A percentile compares a stretch with the other conserved stretches of the same genome.
Evolutionary conservation across 306 rosid species (phyloP).

Genomic region (Fagus crenata): DNA sequence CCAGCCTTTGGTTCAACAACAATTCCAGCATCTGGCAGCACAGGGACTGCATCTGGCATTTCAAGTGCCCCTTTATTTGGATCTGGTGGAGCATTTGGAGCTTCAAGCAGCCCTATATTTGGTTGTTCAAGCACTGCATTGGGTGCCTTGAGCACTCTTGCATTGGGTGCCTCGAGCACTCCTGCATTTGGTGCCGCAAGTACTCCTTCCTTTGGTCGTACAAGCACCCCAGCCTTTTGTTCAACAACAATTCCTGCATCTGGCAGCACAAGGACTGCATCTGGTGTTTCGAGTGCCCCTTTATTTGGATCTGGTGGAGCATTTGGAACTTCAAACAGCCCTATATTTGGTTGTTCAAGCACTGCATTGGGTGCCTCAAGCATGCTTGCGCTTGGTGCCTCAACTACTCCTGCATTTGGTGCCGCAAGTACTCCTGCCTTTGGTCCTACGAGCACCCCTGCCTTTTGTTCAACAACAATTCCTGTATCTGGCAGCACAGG

Average conservation of each 20-base stretch:
- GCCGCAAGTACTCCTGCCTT: conserved; percentile 71
- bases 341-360: conserved; percentile 34
- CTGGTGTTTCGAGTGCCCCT: conserved; percentile 58
- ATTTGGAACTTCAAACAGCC: conserved; percentile 68
- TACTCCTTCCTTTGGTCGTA: conserved; percentile 70
- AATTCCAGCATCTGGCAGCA: conserved; percentile 64
- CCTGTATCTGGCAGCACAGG: conserved; percentile 80
- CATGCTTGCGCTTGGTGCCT: conserved; percentile 54
- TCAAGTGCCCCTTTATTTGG: conserved; percentile 64
- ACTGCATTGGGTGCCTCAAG: conserved; percentile 53
- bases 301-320: conserved; percentile 71
- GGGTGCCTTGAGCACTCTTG: conserved; percentile 48
- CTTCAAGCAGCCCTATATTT: conserved; percentile 51
- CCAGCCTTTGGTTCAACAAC: conserved; percentile 68
- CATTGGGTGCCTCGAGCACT: conserved; percentile 61
- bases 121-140: conserved; percentile 41
- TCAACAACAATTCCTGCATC: conserved; percentile 55
- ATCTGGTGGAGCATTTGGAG: conserved; percentile 73
- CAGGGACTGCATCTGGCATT: conserved; percentile 64
- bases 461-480: conserved; percentile 61
- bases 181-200: conserved; percentile 81
- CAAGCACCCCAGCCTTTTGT: conserved; percentile 64
- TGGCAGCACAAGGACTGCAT: conserved; percentile 65
- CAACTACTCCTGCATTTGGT: conserved; percentile 72
- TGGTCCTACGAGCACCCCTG: conserved; percentile 56